Conservation (phyloP, 106 monocot species). For the Dendrobium huoshanense region DNA sequence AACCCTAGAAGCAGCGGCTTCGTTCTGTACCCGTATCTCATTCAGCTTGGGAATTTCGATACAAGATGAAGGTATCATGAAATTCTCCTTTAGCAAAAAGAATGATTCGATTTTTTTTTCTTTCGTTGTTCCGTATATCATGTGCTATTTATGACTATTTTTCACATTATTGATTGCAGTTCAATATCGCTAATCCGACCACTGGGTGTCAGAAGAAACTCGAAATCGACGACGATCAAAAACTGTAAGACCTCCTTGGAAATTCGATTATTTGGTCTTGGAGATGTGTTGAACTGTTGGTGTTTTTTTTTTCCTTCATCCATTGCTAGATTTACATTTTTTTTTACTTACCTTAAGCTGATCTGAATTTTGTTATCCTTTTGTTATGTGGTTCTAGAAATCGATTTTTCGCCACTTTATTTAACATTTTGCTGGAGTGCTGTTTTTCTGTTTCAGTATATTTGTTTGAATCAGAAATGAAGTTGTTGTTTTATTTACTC, state of each 20-base stretch:
- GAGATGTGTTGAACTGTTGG: background rate
- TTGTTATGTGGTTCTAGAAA: background rate
- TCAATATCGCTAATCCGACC: slow-evolving; percentile 59
- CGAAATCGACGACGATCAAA: slow-evolving; percentile 60
- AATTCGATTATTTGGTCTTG: background rate
- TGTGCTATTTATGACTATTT: background rate
- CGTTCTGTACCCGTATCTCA: background rate
- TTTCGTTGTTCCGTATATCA: background rate
- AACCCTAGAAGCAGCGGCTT: background rate
- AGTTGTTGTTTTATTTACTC: no score
- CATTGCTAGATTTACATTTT: background rate
- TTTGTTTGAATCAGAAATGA: background rate
- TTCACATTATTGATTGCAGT: slow-evolving; percentile 15
- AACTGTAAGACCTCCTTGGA: slow-evolving; percentile 27
- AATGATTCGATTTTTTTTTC: background rate
- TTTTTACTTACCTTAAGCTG: background rate
- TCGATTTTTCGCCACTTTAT: background rate
- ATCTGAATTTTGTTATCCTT: background rate
- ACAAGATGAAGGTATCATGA: background rate
- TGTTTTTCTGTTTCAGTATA: background rate
- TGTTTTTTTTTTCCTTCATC: background rate
- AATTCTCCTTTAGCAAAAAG: background rate
- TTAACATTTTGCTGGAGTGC: background rate
- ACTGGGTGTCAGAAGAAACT: slow-evolving; percentile 69
- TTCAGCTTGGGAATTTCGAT: background rate